These are phyloP conservation scores for Pisolithus marmoratus DNA, from an alignment of 768 basidiomycete genomes.

Conservation along the genomic window DNA sequence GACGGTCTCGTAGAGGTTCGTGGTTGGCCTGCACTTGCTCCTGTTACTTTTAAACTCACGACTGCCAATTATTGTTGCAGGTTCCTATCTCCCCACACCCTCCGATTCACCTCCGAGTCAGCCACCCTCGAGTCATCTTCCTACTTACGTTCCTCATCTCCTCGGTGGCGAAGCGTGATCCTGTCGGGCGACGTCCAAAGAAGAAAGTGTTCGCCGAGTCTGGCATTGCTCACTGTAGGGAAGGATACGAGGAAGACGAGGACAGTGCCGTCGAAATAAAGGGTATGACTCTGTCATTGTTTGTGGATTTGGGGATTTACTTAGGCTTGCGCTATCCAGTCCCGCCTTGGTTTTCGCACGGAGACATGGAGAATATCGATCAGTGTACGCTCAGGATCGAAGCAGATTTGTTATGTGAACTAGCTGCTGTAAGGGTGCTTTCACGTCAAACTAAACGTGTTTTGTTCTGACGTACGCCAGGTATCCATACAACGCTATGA, in stretches of 20 bases:
- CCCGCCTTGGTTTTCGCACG: constrained; percentile 47
- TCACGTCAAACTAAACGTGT: not conserved
- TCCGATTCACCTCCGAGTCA: constrained; percentile 51
- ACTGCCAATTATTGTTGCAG: constrained; percentile 4
- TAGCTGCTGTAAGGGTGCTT: constrained; percentile 47
- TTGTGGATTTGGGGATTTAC: not conserved
- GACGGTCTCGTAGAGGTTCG: constrained; percentile 37
- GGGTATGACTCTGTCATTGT: constrained; percentile 4
- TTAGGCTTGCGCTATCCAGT: constrained; percentile 30
- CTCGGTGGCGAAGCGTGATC: constrained; percentile 62
- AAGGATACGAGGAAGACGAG: constrained; percentile 34
- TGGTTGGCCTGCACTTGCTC: constrained; percentile 8
- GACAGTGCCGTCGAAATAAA: constrained; percentile 9
- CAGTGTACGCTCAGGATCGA: constrained; percentile 52
- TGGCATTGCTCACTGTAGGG: constrained; percentile 43
- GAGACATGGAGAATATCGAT: constrained; percentile 46
- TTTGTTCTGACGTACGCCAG: constrained; percentile 25
- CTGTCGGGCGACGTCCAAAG: constrained; percentile 69
- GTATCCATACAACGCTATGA: constrained; percentile 64
- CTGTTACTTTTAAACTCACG: constrained; percentile 14
- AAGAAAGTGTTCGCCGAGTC: constrained; percentile 64
- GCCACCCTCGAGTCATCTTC: constrained; percentile 64
- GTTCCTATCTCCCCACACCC: constrained; percentile 30
- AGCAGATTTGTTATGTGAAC: constrained; percentile 67
- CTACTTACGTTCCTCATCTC: constrained; percentile 64